These are phyloP conservation scores for Penicillium sp. DNA, from an alignment of 2,329 filamentous ascomycete species.

Conservation along the genomic window DNA sequence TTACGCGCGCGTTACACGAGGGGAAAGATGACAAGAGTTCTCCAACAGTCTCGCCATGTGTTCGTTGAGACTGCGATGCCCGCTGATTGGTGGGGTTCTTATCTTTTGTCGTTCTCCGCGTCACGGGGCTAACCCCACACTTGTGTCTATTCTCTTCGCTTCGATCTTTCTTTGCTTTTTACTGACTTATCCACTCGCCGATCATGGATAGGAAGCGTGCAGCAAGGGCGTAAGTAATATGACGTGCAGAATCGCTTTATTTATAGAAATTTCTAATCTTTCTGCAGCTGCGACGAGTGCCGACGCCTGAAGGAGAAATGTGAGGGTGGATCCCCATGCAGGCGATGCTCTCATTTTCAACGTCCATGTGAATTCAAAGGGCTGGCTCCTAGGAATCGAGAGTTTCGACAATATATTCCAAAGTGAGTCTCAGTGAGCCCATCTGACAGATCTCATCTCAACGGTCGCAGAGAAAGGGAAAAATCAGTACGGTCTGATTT, in stretches of 20 bases:
- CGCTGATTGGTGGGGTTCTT: background rate
- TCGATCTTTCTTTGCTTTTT: background rate
- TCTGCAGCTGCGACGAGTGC: conserved; percentile 14
- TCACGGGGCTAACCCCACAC: conserved; percentile 15
- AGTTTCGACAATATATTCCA: conserved; percentile 11
- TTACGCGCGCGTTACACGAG: background rate
- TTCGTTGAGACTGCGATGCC: background rate
- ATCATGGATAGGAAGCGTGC: conserved; percentile 12
- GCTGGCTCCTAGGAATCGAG: background rate
- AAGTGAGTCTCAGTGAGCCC: background rate
- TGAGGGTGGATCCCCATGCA: conserved; percentile 17
- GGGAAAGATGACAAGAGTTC: background rate
- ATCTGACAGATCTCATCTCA: background rate
- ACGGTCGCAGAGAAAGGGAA: conserved; percentile 6
- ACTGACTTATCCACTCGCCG: background rate
- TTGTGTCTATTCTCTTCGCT: background rate
- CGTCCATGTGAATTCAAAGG: conserved; percentile 14
- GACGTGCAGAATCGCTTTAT: too few relatives aligned
- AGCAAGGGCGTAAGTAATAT: conserved; percentile 8
- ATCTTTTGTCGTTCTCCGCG: conserved; percentile 9
- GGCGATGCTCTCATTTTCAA: conserved; percentile 14
- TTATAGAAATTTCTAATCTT: background rate
- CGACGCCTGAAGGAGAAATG: conserved; percentile 16
- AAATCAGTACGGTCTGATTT: conserved; percentile 10
- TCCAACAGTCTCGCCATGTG: too few relatives aligned